Percentiles rank a stretch among this genome's conserved stretches.
phyloP scores from a whole-genome alignment of 1,284 basidiomycete genomes.

The Coniferiporia weirii region DNA sequence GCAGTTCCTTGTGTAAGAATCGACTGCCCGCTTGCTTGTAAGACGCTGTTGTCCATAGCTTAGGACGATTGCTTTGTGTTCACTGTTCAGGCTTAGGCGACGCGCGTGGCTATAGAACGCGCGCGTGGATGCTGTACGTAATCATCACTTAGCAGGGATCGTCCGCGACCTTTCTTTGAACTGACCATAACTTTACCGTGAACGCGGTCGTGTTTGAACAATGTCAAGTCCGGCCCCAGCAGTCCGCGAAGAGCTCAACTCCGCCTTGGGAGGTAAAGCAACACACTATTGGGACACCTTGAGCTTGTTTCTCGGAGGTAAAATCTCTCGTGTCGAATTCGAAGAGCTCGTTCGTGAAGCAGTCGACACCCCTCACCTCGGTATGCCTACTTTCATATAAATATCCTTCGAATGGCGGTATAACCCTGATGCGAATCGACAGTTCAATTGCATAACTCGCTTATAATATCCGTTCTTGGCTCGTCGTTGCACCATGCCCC shows the following conservation, averaged over 20 bases:
- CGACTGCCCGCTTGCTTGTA: background rate
- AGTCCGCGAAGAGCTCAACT: slow-evolving; percentile 40
- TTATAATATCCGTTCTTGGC: slow-evolving; percentile 76
- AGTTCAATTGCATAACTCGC: slow-evolving; percentile 77
- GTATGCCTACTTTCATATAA: slow-evolving; percentile 31
- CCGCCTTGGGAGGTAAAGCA: slow-evolving; percentile 56
- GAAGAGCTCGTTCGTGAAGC: slow-evolving; percentile 62
- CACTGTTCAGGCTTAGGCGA: too few species aligned
- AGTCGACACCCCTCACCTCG: slow-evolving; percentile 57
- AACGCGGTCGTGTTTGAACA: background rate
- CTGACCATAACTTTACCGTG: background rate
- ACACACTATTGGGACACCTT: slow-evolving; percentile 57
- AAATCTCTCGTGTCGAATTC: slow-evolving; percentile 67
- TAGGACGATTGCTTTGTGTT: background rate
- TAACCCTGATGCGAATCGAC: slow-evolving; percentile 3
- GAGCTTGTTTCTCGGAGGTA: slow-evolving; percentile 60
- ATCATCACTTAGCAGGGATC: background rate
- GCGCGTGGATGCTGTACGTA: background rate
- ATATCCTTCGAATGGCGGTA: background rate
- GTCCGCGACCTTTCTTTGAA: background rate
- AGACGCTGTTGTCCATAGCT: background rate
- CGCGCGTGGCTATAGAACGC: background rate
- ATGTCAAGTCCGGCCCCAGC: slow-evolving; percentile 48
- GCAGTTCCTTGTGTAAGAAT: slow-evolving; percentile 32
- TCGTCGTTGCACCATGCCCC: slow-evolving; percentile 64